Conservation (phyloP, 352 stramenopile species). For the Peronospora belbahrii region DNA sequence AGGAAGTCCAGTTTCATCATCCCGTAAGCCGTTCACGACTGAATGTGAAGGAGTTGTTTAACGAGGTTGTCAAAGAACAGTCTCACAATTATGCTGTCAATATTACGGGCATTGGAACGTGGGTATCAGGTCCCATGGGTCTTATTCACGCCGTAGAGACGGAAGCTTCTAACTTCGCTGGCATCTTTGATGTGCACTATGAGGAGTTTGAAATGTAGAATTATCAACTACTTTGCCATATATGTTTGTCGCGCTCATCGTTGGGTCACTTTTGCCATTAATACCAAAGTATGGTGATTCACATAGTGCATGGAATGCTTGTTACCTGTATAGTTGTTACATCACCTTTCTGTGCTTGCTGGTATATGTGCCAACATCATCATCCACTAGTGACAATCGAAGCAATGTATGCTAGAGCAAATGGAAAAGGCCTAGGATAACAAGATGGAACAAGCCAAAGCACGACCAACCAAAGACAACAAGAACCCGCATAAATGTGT, state of each 20-base stretch:
- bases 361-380: neutral
- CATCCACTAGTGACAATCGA: neutral
- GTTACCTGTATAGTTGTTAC: too few relatives aligned
- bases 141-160: conserved; percentile 72
- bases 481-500: conserved; percentile 14
- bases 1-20: conserved; percentile 73
- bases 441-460: neutral
- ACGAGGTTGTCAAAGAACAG: conserved; percentile 77
- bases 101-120: conserved; percentile 72
- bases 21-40: conserved; percentile 56
- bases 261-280: conserved; percentile 19
- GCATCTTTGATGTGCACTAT: conserved; percentile 85
- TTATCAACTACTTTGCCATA: conserved; percentile 15
- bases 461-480: conserved; percentile 6
- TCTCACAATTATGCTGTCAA: conserved; percentile 79
- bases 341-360: neutral
- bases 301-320: conserved; percentile 5
- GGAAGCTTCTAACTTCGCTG: conserved; percentile 64
- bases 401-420: neutral
- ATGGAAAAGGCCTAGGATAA: too few relatives aligned
- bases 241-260: conserved; percentile 18
- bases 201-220: conserved; percentile 87
- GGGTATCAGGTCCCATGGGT: conserved; percentile 76
- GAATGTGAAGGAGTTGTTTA: conserved; percentile 73
- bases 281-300: conserved; percentile 21